phyloP scores from a whole-genome alignment of 2,329 filamentous ascomycete species.

The Bipolaris oryzae region DNA sequence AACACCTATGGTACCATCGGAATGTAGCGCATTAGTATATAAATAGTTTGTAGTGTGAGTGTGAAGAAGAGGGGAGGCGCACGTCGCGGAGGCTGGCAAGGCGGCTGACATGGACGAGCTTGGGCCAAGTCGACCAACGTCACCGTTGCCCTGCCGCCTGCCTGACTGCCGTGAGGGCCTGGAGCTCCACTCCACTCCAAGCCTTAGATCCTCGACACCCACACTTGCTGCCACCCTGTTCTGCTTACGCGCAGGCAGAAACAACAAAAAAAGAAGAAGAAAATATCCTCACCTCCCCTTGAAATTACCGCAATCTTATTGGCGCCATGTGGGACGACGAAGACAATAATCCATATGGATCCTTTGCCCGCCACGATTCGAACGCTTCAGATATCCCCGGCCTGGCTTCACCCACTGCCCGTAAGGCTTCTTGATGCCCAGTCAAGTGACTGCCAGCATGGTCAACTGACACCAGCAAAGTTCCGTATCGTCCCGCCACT shows the following conservation, averaged over 20 bases:
- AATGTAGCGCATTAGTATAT: background rate
- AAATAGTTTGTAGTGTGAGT: background rate
- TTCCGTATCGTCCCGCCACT: constrained; percentile 60
- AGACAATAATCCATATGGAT: constrained; percentile 97
- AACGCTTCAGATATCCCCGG: constrained; percentile 66
- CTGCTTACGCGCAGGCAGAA: background rate
- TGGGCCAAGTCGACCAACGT: constrained; percentile 16
- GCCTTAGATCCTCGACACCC: constrained; percentile 1
- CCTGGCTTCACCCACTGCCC: constrained; percentile 48
- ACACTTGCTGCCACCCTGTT: background rate
- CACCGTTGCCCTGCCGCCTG: constrained; percentile 7
- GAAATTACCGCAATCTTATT: background rate
- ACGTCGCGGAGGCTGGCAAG: background rate
- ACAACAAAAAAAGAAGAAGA: background rate
- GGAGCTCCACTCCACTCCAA: constrained; percentile 12
- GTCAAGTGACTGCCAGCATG: background rate
- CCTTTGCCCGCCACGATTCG: constrained; percentile 86
- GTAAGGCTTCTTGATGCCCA: constrained; percentile 35
- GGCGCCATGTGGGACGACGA: constrained; percentile 94
- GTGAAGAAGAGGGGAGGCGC: background rate
- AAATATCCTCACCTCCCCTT: background rate
- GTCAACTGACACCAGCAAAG: constrained; percentile 26
- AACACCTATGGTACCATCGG: background rate
- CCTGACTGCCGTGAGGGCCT: constrained; percentile 11
- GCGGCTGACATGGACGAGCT: constrained; percentile 9